Conservation (phyloP, 495 filamentous ascomycete species). For the Neurospora tetraspora region DNA sequence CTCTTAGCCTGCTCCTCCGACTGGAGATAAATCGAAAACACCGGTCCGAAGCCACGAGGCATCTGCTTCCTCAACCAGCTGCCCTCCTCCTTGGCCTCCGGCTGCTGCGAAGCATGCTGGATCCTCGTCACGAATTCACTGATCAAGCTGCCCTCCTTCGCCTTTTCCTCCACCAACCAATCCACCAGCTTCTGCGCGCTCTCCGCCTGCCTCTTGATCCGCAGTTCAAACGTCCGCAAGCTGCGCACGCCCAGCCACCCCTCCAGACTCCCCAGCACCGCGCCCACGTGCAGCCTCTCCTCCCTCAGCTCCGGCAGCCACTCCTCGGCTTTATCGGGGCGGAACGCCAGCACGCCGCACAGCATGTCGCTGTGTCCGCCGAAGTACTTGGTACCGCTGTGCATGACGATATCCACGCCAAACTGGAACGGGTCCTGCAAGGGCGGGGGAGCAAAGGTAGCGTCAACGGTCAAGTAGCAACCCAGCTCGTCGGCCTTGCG, state of each 20-base stretch:
- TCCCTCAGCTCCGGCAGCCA: conserved; percentile 46
- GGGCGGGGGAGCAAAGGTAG: conserved; percentile 86
- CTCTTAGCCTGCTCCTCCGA: conserved; percentile 47
- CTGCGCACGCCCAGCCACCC: conserved; percentile 85
- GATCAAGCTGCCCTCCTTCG: conserved; percentile 29
- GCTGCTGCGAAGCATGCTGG: conserved; percentile 68
- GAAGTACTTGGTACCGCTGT: conserved; percentile 89
- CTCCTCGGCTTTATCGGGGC: conserved; percentile 24
- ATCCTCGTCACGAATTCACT: conserved; percentile 48
- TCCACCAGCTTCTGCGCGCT: conserved; percentile 57
- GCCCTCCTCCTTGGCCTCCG: conserved; percentile 43
- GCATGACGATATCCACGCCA: conserved; percentile 81
- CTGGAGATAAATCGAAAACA: conserved; percentile 67
- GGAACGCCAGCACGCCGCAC: conserved; percentile 67
- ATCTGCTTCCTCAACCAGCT: conserved; percentile 80
- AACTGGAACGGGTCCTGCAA: conserved; percentile 74
- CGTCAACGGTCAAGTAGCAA: conserved; percentile 73
- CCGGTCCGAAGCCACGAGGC: conserved; percentile 82
- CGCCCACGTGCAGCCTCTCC: conserved; percentile 68
- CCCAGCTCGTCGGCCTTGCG: conserved; percentile 60
- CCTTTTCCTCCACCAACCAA: conserved; percentile 50
- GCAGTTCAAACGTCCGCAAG: conserved; percentile 74
- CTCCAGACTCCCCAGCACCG: conserved; percentile 84
- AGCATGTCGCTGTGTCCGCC: conserved; percentile 90
- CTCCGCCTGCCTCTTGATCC: conserved; percentile 62